Base-by-base conservation (phyloP, 805 yeast species). In the Myxozyma vanderwaltii region DNA sequence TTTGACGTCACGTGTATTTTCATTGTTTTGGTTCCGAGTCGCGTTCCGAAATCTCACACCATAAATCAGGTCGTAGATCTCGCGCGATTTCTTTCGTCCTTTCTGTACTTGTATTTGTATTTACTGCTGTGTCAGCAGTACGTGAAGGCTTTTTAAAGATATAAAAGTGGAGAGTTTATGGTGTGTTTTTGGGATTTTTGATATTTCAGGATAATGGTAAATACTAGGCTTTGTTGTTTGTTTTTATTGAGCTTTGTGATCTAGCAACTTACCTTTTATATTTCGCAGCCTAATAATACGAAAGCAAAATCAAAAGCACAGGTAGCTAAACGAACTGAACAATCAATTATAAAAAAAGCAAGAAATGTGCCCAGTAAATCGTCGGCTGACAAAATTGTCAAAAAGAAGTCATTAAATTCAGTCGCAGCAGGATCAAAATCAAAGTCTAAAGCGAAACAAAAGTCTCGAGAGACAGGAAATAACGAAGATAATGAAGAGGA, bases 21-120 rank as follows among this genome's bases (percentile, higher is more conserved):
- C 21, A 15, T 33, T 47, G 38, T 31, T 47, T 47, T 31, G 38
- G 51, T 31, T 47, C 39, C 39, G 24, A 35, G 51, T 47, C 51
- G 41, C 51, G 51, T 31, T 47, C 27, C 10, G 51, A 19, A 47
- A 23, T 26, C 29, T 29, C 41, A 31, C 27, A n/a, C 40, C 40
- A 33, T 35, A 38, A 15, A 15, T n/a, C 43, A 38, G 21, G 19
- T 21, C 13, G 15, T 29, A 10, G 7, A 38, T 38, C 8, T 38
- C 21, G 1, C 2, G 21, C 2, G 43, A n/a, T 10, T 12, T 38
- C 10, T 12, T 38, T 38, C 17, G 43, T 38, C 6, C 17, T n/a
- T 38, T n/a, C 43, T 8, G n/a, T n/a, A n/a, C n/a, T n/a, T n/a
- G n/a, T n/a, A n/a, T n/a, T n/a, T n/a, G n/a, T n/a, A n/a, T n/a